phyloP scores from a whole-genome alignment of 2,329 filamentous ascomycete genomes.

The Xylariaceae sp. region DNA sequence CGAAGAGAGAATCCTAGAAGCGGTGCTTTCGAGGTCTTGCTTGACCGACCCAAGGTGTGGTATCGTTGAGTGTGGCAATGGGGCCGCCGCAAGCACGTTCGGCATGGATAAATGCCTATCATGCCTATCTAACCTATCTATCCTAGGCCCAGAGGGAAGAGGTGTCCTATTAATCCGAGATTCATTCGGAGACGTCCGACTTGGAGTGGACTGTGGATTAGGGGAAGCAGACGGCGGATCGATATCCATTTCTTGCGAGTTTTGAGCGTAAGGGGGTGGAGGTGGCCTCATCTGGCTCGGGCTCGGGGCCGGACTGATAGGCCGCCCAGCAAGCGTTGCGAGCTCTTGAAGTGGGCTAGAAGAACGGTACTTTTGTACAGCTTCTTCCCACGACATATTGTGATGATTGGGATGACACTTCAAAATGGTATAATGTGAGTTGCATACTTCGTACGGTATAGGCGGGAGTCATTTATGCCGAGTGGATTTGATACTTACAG shows the following conservation, averaged over 20 bases:
- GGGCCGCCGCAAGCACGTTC: conserved; percentile 35
- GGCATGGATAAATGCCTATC: conserved; percentile 53
- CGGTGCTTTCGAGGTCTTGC: conserved; percentile 59
- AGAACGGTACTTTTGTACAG: conserved; percentile 60
- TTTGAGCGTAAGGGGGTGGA: conserved; percentile 51
- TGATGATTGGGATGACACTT: conserved; percentile 67
- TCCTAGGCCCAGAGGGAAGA: conserved; percentile 61
- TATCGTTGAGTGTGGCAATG: conserved; percentile 41
- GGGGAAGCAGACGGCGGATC: conserved; percentile 49
- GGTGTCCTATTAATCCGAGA: conserved; percentile 59
- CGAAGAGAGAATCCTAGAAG: conserved; percentile 57
- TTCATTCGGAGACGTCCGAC: conserved; percentile 52
- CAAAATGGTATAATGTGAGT: conserved; percentile 35
- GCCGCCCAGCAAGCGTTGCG: conserved; percentile 51
- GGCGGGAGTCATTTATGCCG: conserved; percentile 14
- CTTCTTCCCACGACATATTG: conserved; percentile 67
- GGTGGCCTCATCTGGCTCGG: conserved; percentile 47
- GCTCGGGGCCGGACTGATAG: conserved; percentile 55
- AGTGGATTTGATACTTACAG: conserved; percentile 53
- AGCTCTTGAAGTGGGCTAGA: conserved; percentile 61
- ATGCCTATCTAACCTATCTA: too few relatives aligned
- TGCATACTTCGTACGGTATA: conserved; percentile 10
- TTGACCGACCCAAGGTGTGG: conserved; percentile 59
- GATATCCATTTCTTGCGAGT: conserved; percentile 63
- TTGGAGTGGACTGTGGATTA: conserved; percentile 36